These are phyloP conservation scores for Leptosphaerulina australis DNA, from an alignment of 2,329 filamentous ascomycete species.

Conservation along the genomic window DNA sequence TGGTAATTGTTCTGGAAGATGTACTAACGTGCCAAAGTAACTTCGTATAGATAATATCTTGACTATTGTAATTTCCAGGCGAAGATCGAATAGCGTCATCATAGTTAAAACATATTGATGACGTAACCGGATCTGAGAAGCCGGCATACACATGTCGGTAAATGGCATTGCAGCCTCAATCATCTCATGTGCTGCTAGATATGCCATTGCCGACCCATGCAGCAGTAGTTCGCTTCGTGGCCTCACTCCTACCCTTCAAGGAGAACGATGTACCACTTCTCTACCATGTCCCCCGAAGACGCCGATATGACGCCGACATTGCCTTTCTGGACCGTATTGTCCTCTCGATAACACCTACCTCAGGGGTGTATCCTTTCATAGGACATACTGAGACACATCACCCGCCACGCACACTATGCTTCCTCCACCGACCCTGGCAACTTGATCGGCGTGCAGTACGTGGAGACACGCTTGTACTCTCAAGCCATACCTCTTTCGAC, in stretches of 20 bases:
- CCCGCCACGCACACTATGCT: conserved; percentile 38
- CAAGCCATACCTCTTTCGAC: conserved; percentile 48
- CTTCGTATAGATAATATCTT: background rate
- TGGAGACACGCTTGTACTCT: conserved; percentile 38
- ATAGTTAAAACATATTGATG: conserved; percentile 18
- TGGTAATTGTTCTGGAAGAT: background rate
- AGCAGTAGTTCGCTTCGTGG: conserved; percentile 36
- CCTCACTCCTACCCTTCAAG: conserved; percentile 37
- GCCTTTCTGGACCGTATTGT: conserved; percentile 40
- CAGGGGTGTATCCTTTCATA: conserved; percentile 38
- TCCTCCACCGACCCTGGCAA: conserved; percentile 43
- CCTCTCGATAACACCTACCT: conserved; percentile 40
- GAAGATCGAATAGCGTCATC: background rate
- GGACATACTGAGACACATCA: conserved; percentile 22
- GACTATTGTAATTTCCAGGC: background rate
- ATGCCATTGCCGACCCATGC: conserved; percentile 39
- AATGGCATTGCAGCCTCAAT: background rate
- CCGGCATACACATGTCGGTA: conserved; percentile 7
- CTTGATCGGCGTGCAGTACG: conserved; percentile 39
- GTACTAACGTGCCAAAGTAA: background rate
- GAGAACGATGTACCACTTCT: conserved; percentile 43
- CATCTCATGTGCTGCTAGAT: background rate
- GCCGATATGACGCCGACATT: conserved; percentile 36
- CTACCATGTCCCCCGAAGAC: conserved; percentile 42
- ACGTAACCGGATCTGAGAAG: conserved; percentile 25